phyloP scores from a whole-genome alignment of 2,329 filamentous ascomycete genomes.

The Calonectria hongkongensis region DNA sequence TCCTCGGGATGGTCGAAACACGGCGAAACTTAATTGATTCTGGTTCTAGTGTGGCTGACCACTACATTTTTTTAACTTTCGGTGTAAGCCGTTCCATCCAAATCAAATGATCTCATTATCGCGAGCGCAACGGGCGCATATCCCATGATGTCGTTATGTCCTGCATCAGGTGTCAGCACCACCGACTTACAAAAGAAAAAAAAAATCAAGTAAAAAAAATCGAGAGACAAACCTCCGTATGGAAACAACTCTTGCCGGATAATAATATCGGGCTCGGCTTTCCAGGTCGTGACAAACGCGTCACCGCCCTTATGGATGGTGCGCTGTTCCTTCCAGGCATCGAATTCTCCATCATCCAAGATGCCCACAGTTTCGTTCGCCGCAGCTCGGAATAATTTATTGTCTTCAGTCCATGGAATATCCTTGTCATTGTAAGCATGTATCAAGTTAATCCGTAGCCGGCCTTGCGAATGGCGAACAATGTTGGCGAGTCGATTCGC shows the following conservation, averaged over 20 bases:
- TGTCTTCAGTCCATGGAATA: conserved; percentile 84
- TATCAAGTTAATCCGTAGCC: conserved; percentile 81
- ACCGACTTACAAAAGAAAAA: neutral
- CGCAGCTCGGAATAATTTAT: conserved; percentile 77
- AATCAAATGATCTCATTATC: conserved; percentile 79
- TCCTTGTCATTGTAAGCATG: conserved; percentile 89
- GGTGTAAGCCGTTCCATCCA: conserved; percentile 57
- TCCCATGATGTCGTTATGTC: conserved; percentile 82
- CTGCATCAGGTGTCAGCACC: conserved; percentile 60
- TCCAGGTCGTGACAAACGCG: conserved; percentile 70
- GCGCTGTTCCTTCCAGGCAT: conserved; percentile 66
- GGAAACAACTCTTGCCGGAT: conserved; percentile 74
- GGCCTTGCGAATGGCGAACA: conserved; percentile 69
- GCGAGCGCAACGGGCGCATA: conserved; percentile 79
- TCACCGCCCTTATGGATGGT: conserved; percentile 64
- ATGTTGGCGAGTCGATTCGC: conserved; percentile 77
- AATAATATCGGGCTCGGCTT: conserved; percentile 65
- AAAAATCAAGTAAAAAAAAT: too few relatives aligned
- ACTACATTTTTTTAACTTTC: conserved; percentile 25
- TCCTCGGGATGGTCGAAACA: neutral
- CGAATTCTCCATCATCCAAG: conserved; percentile 62
- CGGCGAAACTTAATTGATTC: neutral
- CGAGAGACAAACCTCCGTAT: conserved; percentile 64
- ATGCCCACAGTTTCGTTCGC: conserved; percentile 69
- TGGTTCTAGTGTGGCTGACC: conserved; percentile 16